Conservation (phyloP, 805 yeast genomes). For the Wickerhamomyces mucosus region DNA sequence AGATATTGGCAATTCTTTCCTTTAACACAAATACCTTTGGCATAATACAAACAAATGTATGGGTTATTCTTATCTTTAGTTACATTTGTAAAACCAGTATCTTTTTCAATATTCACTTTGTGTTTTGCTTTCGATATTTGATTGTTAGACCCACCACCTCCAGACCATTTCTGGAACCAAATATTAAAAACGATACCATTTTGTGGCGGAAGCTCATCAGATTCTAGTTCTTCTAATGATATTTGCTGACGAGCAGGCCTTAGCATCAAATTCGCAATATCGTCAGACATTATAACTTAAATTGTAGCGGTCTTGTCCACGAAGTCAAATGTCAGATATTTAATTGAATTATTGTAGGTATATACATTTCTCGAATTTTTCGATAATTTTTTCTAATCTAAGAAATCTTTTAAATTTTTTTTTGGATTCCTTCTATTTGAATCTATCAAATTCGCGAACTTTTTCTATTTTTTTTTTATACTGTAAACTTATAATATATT, state of each 20-base stretch:
- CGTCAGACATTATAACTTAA: too few relatives aligned
- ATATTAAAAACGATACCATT: conserved; percentile 74
- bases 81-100: conserved; percentile 72
- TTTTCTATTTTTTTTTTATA: too few relatives aligned
- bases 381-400: too few relatives aligned
- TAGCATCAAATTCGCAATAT: too few relatives aligned
- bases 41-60: conserved; percentile 74
- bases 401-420: too few relatives aligned
- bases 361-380: too few relatives aligned
- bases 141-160: conserved; percentile 30
- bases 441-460: too few relatives aligned
- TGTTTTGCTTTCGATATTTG: conserved; percentile 42
- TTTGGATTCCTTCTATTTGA: too few relatives aligned
- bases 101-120: conserved; percentile 48
- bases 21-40: conserved; percentile 77
- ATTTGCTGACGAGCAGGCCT: conserved; percentile 43
- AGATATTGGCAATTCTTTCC: conserved; percentile 70
- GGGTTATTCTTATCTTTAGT: conserved; percentile 27
- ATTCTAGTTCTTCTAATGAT: not conserved
- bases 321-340: too few relatives aligned
- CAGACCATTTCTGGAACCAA: conserved; percentile 87
- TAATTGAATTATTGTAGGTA: too few relatives aligned
- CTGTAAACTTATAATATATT: too few relatives aligned
- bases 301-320: too few relatives aligned
- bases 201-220: conserved; percentile 62